phyloP scores from a whole-genome alignment of 192 early-diverging fungal genomes.

The Neocallimastix lanati region DNA sequence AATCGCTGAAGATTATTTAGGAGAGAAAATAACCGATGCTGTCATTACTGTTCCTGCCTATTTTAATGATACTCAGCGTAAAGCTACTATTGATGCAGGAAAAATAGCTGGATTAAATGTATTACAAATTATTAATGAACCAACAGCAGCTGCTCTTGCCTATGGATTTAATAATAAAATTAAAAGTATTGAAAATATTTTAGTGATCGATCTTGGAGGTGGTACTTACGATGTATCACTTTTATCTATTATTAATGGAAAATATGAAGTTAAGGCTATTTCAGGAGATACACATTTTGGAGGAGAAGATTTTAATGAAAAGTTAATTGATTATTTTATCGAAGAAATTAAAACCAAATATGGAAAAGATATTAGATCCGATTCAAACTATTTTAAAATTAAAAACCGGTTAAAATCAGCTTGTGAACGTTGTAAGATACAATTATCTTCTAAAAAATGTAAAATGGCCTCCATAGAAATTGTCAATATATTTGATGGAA shows the following conservation, averaged over 20 bases:
- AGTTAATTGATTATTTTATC: constrained; percentile 78
- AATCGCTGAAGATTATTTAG: constrained; percentile 69
- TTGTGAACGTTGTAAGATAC: constrained; percentile 89
- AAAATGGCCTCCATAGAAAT: constrained; percentile 21
- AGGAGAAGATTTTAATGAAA: constrained; percentile 96
- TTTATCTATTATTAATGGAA: constrained; percentile 80
- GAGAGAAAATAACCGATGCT: constrained; percentile 69
- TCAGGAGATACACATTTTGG: constrained; percentile 77
- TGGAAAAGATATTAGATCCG: constrained; percentile 37
- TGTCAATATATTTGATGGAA: too few species aligned
- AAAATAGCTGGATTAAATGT: constrained; percentile 64
- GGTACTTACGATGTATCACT: constrained; percentile 95
- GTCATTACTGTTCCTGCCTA: constrained; percentile 93
- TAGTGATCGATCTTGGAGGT: constrained; percentile 93
- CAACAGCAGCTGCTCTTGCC: constrained; percentile 81
- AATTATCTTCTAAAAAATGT: constrained; percentile 87
- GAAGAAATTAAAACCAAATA: constrained; percentile 82
- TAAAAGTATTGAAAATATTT: constrained; percentile 62
- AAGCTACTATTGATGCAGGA: constrained; percentile 80
- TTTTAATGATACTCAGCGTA: constrained; percentile 87
- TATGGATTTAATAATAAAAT: constrained; percentile 85
- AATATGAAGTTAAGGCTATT: constrained; percentile 86
- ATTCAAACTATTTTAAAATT: constrained; percentile 57
- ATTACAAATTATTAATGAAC: constrained; percentile 82
- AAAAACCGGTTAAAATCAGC: constrained; percentile 85